A percentile compares a stretch with the other conserved stretches of the same genome.
Conservation (phyloP, 805 yeast species). For the Ascoidea rubescens region DNA sequence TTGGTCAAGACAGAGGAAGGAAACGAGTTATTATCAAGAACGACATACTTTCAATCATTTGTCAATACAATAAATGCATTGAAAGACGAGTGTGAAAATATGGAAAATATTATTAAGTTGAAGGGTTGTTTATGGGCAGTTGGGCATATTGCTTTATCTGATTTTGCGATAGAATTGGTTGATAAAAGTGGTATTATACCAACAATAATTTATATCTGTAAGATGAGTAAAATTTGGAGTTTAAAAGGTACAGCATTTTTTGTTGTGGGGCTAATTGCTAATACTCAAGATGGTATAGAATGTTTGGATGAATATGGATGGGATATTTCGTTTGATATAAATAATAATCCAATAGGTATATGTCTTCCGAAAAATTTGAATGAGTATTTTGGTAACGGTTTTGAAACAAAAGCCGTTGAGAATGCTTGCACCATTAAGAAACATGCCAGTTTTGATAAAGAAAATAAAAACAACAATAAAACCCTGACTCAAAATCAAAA, state of each 20-base stretch:
- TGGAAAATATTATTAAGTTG: constrained; percentile 28
- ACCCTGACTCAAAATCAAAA: neutral
- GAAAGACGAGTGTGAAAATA: constrained; percentile 15
- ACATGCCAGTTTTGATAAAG: constrained; percentile 10
- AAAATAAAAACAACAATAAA: neutral
- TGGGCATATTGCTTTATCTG: constrained; percentile 69
- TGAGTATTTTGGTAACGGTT: constrained; percentile 18
- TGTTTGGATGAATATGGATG: constrained; percentile 73
- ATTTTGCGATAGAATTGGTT: constrained; percentile 47
- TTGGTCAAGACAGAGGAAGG: constrained; percentile 77
- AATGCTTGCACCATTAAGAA: neutral
- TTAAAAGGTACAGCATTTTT: constrained; percentile 68
- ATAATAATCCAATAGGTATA: constrained; percentile 28
- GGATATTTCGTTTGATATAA: constrained; percentile 35
- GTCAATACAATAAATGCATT: constrained; percentile 12
- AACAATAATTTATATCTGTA: constrained; percentile 38
- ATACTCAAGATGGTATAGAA: constrained; percentile 70
- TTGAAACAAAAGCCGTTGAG: constrained; percentile 6
- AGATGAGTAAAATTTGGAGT: constrained; percentile 36
- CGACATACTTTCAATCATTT: constrained; percentile 12
- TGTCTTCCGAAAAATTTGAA: constrained; percentile 23
- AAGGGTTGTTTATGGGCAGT: constrained; percentile 80
- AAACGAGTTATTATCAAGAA: constrained; percentile 38
- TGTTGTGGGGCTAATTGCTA: constrained; percentile 60
- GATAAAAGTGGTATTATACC: constrained; percentile 38